These are phyloP conservation scores for Solanum chacoense DNA, from an alignment of 305 asterid genomes.

Conservation along the genomic window DNA sequence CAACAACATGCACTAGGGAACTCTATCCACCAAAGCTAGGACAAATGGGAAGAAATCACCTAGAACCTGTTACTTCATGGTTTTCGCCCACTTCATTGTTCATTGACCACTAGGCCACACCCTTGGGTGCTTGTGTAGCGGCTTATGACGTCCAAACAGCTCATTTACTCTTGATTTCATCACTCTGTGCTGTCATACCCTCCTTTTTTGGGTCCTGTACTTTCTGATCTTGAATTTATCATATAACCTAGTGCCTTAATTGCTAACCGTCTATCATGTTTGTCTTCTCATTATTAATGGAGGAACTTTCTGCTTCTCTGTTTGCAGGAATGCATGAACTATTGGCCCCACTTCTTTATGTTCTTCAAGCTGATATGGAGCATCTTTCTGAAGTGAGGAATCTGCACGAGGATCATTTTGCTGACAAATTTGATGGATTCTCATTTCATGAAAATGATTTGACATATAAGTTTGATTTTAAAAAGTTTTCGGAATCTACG, in stretches of 20 bases:
- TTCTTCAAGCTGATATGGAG: constrained; percentile 76
- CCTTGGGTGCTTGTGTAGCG: neutral
- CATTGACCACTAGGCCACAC: neutral
- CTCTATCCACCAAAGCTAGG: neutral
- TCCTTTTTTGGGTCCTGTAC: neutral
- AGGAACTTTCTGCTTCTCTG: constrained; percentile 3
- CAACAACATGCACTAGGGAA: neutral
- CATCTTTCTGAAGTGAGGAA: constrained; percentile 75
- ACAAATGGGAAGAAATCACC: neutral
- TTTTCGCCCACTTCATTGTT: neutral
- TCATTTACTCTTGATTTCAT: neutral
- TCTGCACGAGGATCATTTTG: constrained; percentile 57
- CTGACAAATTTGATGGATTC: constrained; percentile 86
- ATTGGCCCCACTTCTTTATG: constrained; percentile 81
- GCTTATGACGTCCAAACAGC: neutral
- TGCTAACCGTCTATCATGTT: neutral
- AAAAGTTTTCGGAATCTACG: constrained; percentile 56
- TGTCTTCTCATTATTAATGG: constrained; percentile 2
- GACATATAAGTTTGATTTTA: constrained; percentile 71
- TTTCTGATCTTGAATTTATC: neutral
- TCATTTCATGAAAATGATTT: constrained; percentile 72
- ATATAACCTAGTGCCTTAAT: neutral
- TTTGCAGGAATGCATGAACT: constrained; percentile 94
- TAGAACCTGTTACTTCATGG: neutral
- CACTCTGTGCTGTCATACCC: neutral